phyloP scores from a whole-genome alignment of 495 filamentous ascomycete genomes.

The Lasiosphaeris hirsuta region DNA sequence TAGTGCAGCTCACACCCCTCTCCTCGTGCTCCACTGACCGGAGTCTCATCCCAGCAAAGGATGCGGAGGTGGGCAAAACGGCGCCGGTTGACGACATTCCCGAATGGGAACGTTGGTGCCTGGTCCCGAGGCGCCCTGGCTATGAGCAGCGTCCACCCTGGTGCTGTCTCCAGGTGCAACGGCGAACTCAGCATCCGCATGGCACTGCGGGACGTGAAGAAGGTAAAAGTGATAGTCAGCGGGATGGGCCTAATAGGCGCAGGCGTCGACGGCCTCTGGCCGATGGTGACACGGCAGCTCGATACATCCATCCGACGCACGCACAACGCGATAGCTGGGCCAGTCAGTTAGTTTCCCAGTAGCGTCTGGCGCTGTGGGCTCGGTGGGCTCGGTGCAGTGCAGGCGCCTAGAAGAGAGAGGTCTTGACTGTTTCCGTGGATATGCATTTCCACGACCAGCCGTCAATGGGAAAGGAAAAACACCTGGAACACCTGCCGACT shows the following conservation, averaged over 20 bases:
- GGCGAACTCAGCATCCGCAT: too few species aligned
- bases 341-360: background rate
- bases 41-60: slow-evolving; percentile 14
- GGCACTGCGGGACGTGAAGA: too few species aligned
- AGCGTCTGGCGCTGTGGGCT: background rate
- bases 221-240: background rate
- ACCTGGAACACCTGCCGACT: slow-evolving; percentile 9
- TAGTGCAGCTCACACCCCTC: slow-evolving; percentile 20
- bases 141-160: background rate
- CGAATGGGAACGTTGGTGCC: slow-evolving; percentile 30
- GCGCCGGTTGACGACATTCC: slow-evolving; percentile 33
- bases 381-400: too few species aligned
- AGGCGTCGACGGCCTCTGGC: slow-evolving; percentile 1
- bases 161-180: background rate
- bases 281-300: slow-evolving; percentile 3
- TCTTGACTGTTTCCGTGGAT: too few species aligned
- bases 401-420: too few species aligned
- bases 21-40: slow-evolving; percentile 11
- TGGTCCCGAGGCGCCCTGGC: slow-evolving; percentile 6
- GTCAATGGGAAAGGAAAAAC: background rate
- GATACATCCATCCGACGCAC: slow-evolving; percentile 3
- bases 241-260: background rate
- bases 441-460: background rate
- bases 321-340: background rate
- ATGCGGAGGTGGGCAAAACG: slow-evolving; percentile 32